Percentiles rank a stretch among this genome's conserved stretches.
Evolutionary conservation across 176 grass and related monocot genomes (phyloP).

Genomic region (Musa itinerans): DNA sequence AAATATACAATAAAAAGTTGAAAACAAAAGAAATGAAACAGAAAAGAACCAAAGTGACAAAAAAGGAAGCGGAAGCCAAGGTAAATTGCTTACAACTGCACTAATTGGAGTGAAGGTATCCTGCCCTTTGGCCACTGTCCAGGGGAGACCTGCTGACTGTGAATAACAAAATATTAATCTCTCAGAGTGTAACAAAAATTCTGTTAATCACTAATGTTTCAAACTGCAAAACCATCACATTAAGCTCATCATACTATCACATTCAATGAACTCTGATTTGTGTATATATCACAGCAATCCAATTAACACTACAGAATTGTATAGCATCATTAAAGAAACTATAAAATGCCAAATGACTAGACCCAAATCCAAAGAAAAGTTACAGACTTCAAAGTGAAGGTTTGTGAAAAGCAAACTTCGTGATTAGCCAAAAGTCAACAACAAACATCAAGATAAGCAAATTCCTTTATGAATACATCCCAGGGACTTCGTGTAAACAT

Average conservation of each 20-base stretch:
- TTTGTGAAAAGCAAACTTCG: background rate
- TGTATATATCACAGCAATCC: background rate
- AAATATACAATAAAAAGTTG: background rate
- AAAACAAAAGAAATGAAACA: background rate
- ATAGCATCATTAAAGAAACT: background rate
- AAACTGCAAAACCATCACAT: background rate
- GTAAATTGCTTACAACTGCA: conserved; percentile 51
- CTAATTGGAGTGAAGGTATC: conserved; percentile 98
- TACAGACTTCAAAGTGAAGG: background rate
- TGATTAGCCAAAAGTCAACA: background rate
- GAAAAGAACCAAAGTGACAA: background rate
- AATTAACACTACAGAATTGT: background rate
- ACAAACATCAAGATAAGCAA: background rate
- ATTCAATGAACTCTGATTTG: background rate
- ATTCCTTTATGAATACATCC: background rate
- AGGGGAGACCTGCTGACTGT: conserved; percentile 82
- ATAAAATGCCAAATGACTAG: background rate
- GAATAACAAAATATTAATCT: conserved; percentile 7
- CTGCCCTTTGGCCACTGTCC: conserved; percentile 93
- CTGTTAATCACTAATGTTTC: background rate
- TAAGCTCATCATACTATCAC: background rate
- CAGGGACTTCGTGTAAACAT: no score
- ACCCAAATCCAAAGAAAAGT: background rate
- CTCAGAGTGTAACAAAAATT: background rate
- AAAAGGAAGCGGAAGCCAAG: background rate